Evolutionary conservation across 2,329 filamentous ascomycete species (phyloP), one percentile per base, ranked within the genome.

Genomic region (Alternaria dauci): DNA sequence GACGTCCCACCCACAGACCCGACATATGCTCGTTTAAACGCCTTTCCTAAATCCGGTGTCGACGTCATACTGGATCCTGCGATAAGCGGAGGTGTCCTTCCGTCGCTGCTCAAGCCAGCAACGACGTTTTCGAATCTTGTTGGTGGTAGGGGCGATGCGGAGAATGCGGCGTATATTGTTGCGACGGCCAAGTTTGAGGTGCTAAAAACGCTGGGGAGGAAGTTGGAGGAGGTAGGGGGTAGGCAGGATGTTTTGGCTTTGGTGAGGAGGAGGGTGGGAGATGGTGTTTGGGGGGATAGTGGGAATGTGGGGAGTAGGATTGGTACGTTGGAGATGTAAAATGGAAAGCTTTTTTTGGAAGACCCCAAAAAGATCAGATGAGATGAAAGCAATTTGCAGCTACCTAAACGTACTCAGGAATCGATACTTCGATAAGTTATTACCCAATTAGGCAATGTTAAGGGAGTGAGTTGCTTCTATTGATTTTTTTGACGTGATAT

Each of bases 41-140:
- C 62, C 25, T 80, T 79, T 48, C 76, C 77, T 1, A 63, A 70
- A 12, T 67, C 82, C 4, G 86, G 86, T 2, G 71, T 83, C 23
- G 82, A 84, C 67, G 80, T 85, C 1, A 79, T 87, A 8, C 78
- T 88, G 16, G 81, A 83, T 3, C 84, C 85, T 0, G 72, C 83
- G 78, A 48, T 84, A 80, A 46, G 78, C 82, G 58, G 83, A 78
- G 53, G 80, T 2, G 79, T 87, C 0, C 72, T 88, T 0, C 86
- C 86, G 0, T 87, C 85, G 66, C 77, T 89, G 2, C 81, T 88
- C 56, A 84, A 83, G 55, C 85, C 86, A 3, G 82, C 86, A 1
- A 83, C 84, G 30, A 84, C 83, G 0, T 87, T 86, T 61, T 82
- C 83, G 12, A 86, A 86, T 55, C 80, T 88, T n/a, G 86, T 87